phyloP scores from a whole-genome alignment of 257 asterid species.

The Lycium ferocissimum region DNA sequence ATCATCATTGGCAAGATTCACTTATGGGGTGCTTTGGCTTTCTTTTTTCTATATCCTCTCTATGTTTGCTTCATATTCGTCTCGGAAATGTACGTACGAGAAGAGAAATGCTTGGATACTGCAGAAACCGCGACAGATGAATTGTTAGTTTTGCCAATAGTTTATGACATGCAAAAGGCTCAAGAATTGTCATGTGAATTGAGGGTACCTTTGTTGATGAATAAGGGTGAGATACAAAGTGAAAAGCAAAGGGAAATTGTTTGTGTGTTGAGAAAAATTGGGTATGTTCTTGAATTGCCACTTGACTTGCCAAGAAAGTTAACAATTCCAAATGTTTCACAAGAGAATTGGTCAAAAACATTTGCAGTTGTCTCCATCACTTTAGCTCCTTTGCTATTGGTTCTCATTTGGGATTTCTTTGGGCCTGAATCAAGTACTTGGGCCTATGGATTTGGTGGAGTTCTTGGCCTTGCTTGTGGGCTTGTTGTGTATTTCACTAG shows the following conservation, averaged over 20 bases:
- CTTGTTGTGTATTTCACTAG: conserved; percentile 49
- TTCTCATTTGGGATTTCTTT: conserved; percentile 35
- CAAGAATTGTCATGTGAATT: conserved; percentile 26
- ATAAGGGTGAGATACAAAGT: not conserved
- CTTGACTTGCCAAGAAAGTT: conserved; percentile 68
- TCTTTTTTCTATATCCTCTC: conserved; percentile 50
- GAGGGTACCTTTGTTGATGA: conserved; percentile 27
- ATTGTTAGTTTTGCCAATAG: not conserved
- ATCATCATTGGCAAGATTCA: conserved; percentile 49
- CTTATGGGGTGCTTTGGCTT: conserved; percentile 60
- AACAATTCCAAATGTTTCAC: conserved; percentile 70
- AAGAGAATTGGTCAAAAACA: conserved; percentile 75
- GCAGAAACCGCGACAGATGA: not conserved
- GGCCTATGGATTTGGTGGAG: conserved; percentile 42
- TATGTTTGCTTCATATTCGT: conserved; percentile 60
- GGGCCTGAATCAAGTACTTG: conserved; percentile 35
- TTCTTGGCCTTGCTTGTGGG: conserved; percentile 46
- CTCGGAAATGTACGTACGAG: conserved; percentile 46
- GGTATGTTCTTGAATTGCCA: conserved; percentile 60
- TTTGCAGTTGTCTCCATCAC: conserved; percentile 53
- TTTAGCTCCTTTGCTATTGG: conserved; percentile 62
- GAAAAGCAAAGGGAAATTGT: conserved; percentile 21
- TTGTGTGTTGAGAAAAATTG: conserved; percentile 28
- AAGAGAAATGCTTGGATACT: not conserved
- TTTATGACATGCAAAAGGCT: conserved; percentile 27